These are phyloP conservation scores for Tetraselmis chui DNA, from an alignment of 139 green algal species.

Conservation along the genomic window DNA sequence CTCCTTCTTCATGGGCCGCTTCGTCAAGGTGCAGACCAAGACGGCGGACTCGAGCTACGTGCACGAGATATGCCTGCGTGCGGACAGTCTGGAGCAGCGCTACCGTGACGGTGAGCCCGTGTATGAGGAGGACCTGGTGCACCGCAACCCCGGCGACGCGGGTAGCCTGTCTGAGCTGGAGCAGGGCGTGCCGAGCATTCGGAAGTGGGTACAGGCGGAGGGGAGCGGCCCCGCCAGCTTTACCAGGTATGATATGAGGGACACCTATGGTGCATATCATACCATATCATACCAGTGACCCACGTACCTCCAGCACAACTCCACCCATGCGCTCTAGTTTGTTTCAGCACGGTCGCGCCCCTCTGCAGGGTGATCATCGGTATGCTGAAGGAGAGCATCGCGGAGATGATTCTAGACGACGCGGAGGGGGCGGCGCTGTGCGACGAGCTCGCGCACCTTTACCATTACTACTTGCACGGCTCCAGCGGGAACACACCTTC, in stretches of 20 bases:
- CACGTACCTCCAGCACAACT: too few species aligned
- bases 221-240: background rate
- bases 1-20: constrained; percentile 65
- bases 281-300: too few species aligned
- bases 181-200: constrained; percentile 20
- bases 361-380: constrained; percentile 59
- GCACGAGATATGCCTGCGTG: constrained; percentile 53
- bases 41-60: constrained; percentile 30
- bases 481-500: constrained; percentile 36
- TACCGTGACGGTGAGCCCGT: constrained; percentile 51
- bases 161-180: constrained; percentile 38
- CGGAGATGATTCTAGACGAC: constrained; percentile 37
- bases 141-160: constrained; percentile 45
- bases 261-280: too few species aligned
- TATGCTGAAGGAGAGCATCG: constrained; percentile 54
- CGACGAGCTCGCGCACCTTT: constrained; percentile 68
- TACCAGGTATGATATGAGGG: background rate
- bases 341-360: too few species aligned
- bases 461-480: constrained; percentile 83
- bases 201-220: constrained; percentile 12
- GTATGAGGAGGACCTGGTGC: constrained; percentile 70
- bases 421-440: constrained; percentile 18
- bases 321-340: too few species aligned
- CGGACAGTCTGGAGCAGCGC: constrained; percentile 43
- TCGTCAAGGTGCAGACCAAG: constrained; percentile 57